Percentiles rank a stretch among this genome's conserved stretches.
Conservation (phyloP, 106 monocot genomes). For the Gastrodia elata region DNA sequence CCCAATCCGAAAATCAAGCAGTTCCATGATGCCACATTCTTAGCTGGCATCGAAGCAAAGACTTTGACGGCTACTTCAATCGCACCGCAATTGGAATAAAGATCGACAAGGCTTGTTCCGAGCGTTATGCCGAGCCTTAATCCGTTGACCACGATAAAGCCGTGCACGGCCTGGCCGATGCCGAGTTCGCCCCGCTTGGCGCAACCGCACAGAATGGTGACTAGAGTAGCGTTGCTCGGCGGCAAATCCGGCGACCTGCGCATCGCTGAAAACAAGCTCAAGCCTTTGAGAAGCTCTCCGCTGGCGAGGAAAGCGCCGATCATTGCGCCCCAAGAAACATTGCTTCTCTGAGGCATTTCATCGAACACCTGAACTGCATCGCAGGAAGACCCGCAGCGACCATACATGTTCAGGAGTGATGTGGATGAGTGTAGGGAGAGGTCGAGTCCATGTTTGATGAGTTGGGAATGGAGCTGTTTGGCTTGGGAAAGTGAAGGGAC, state of each 20-base stretch:
- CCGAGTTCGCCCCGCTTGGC: conserved; percentile 13
- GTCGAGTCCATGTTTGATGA: conserved; percentile 20
- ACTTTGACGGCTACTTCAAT: conserved; percentile 9
- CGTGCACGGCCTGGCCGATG: conserved; percentile 20
- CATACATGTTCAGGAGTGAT: conserved; percentile 28
- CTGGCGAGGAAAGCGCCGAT: conserved; percentile 9
- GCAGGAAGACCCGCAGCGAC: conserved; percentile 1
- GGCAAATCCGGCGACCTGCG: conserved; percentile 6
- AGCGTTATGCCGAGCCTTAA: conserved; percentile 17
- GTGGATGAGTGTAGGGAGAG: conserved; percentile 11
- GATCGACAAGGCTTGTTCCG: conserved; percentile 25
- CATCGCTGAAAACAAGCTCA: conserved; percentile 20
- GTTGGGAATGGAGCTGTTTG: conserved; percentile 25
- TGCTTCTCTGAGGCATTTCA: conserved; percentile 18
- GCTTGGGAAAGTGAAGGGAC: conserved; percentile 7
- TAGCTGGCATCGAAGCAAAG: conserved; percentile 17
- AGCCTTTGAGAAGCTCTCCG: neutral
- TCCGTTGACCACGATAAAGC: conserved; percentile 6
- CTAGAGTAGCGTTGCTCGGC: conserved; percentile 12
- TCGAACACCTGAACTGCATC: conserved; percentile 19
- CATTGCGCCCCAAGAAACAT: conserved; percentile 21
- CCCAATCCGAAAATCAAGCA: conserved; percentile 33
- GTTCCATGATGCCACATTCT: conserved; percentile 25
- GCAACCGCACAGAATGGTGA: conserved; percentile 13
- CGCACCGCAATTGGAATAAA: conserved; percentile 28